A percentile compares a stretch with the other conserved stretches of the same genome.
Evolutionary conservation across 495 filamentous ascomycete genomes (phyloP).

Genomic region (Hyaloscypha finlandica): DNA sequence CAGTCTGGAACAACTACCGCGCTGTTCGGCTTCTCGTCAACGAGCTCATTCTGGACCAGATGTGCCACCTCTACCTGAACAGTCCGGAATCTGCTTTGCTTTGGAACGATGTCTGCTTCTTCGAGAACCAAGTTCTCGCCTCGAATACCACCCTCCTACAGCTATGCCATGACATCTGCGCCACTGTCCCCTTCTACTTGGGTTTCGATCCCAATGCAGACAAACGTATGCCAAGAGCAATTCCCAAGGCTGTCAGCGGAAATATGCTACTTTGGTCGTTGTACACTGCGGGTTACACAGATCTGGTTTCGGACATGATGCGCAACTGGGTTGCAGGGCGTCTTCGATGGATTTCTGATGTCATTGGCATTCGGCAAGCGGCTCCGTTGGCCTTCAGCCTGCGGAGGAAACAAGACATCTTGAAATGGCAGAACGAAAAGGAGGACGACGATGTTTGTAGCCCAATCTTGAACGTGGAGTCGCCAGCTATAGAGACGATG

Average conservation of each 20-base stretch:
- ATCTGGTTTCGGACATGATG: conserved; percentile 35
- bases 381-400: conserved; percentile 18
- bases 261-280: conserved; percentile 53
- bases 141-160: conserved; percentile 41
- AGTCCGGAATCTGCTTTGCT: not conserved
- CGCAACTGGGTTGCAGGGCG: conserved; percentile 48
- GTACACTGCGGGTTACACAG: conserved; percentile 40
- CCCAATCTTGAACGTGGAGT: not conserved
- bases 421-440: not conserved
- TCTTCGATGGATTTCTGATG: conserved; percentile 44
- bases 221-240: not conserved
- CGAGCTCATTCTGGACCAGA: conserved; percentile 37
- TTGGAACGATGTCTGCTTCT: conserved; percentile 4
- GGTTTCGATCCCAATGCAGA: conserved; percentile 25
- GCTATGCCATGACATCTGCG: conserved; percentile 48
- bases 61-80: conserved; percentile 32
- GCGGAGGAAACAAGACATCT: conserved; percentile 8
- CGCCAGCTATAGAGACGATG: not conserved
- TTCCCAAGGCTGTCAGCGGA: conserved; percentile 32
- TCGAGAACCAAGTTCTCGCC: conserved; percentile 22
- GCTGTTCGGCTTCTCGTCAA: conserved; percentile 49
- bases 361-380: conserved; percentile 49
- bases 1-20: conserved; percentile 51
- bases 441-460: not conserved
- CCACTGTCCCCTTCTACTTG: conserved; percentile 45